Base-by-base conservation (phyloP, 768 basidiomycete genomes). In the Tricholoma furcatifolium region DNA sequence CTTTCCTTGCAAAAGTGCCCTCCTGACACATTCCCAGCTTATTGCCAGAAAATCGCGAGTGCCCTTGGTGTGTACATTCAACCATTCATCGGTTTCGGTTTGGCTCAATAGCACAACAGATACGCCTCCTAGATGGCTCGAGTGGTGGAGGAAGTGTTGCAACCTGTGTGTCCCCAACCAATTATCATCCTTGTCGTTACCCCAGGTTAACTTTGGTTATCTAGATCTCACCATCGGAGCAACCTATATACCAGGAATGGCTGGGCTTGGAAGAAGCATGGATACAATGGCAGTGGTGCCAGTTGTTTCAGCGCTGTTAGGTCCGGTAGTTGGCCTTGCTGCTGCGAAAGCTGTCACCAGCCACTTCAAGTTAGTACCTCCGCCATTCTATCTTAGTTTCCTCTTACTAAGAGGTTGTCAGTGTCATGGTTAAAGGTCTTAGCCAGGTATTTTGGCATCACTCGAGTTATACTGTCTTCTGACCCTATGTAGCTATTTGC, bases 91-190 rank as follows among this genome's bases (percentile, higher is more conserved):
- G 39, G 12, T 12, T 35, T 12, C n/a, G 20, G 1, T 31, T 20
- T 43, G 14, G n/a, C 17, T 48, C 23, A 48, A 20, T 3, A 12
- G 23, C 9, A 41, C 4, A 15, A 8, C 12, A 74, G 73, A 66
- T 74, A 49, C 67, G 73, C 12, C 64, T 74, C 6, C 58, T 74
- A 30, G 73, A 74, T 58, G 73, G 73, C 24, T 74, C 73, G 4
- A 74, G 73, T 43, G 73, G 73, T 35, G 73, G 73, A 32, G 73
- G 72, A 51, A 73, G 72, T 42, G 73, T 74, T 6, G 69, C 72
- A 17, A 65, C 66, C 9, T 74, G 73, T 72, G 51, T 18, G 67
- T 55, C 3, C 35, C 8, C 17, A 9, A 9, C 12, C 11, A 30
- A 30, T 44, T 38, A 10, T 9, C 23, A 41, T 15, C 11, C 10